Base-by-base conservation (phyloP, 2,329 filamentous ascomycete genomes). In the Fusarium sp. region DNA sequence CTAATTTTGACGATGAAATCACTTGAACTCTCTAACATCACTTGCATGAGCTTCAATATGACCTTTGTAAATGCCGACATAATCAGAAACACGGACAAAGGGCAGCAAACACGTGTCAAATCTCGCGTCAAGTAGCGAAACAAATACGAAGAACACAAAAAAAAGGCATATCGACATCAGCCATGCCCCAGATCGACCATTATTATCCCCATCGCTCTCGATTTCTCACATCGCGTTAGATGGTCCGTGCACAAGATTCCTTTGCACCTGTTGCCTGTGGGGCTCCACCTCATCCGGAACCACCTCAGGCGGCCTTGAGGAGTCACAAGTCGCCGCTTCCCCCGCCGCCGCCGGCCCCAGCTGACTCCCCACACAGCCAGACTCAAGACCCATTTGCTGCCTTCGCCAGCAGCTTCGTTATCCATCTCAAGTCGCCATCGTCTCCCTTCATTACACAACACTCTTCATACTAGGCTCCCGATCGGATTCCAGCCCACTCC, bases 271-370 rank as follows among this genome's bases (percentile, higher is more conserved):
- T 58, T 18, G 40, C 60, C 56, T 70, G 72, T 58, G 22, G 40
- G 47, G 69, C 33, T 65, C 72, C 72, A 75, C 72, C 45, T 20
- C 36, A 36, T 50, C 58, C 52, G 54, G 58, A 66, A 40, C 63
- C 20, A 58, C 63, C 54, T 68, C 42, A 74, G 63, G 59, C 54
- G 20, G 59, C 42, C n/a, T 36, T 52, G 20, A 22, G 63, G 40
- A 73, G 73, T 75, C 73, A 75, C 73, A 75, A 75, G 69, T 66
- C 65, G 62, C 25, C n/a, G 59, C 40, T 54, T 38, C 40, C 65
- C 69, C 66, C 69, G 62, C 71, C 65, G 47, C 16, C 50, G 63
- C 72, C 63, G 69, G 73, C 73, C 73, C 73, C 73, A 75, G 73
- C 73, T 75, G 73, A 75, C 73, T 68, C 68, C 54, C 61, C 54